Evolutionary conservation across 371 early-diverging fungal genomes (phyloP), one percentile per base, ranked within the genome.

Genomic region (Apophysomyces sp.): DNA sequence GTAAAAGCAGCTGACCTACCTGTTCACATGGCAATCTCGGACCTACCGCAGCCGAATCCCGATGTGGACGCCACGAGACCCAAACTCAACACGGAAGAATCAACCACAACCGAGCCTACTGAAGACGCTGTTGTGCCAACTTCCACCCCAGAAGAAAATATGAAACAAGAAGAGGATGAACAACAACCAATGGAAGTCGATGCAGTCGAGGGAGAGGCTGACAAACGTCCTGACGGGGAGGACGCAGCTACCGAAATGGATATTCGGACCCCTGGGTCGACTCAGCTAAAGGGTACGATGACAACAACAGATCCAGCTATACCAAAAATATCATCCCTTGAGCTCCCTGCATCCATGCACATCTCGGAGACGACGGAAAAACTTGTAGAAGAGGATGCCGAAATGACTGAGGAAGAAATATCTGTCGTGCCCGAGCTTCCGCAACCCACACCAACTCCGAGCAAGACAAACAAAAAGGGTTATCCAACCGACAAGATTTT

Each of bases 401-500:
- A 44, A 9, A 44, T 36, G 56, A 36, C 49, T 56, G 36, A 57
- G 39, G 15, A 57, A 18, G 34, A 57, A 57, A 41, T 6, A 11
- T 57, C 57, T n/a, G 57, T 57, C 18, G 52, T 37, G 54, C 37
- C 30, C 36, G 55, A 57, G 32, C 26, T 54, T 30, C 55, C 53
- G 12, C 27, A 40, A 32, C 55, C 66, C 21, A 40, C 58, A 16
- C 37, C 52, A 36, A 57, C 66, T 40, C 40, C 68, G 12, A 37
- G 29, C 24, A 44, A 44, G 49, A 44, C 49, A 21, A 55, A 36
- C 37, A 61, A 59, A 58, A 18, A 26, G 7, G 57, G 63, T 26
- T 53, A 62, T 26, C 66, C 71, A 3, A 70, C 71, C 9, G 69
- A 69, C 58, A 67, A 67, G 61, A 66, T 74, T 59, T 63, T 74